Conservation (phyloP, 148 eudicot genomes). For the Rheum nobile region DNA sequence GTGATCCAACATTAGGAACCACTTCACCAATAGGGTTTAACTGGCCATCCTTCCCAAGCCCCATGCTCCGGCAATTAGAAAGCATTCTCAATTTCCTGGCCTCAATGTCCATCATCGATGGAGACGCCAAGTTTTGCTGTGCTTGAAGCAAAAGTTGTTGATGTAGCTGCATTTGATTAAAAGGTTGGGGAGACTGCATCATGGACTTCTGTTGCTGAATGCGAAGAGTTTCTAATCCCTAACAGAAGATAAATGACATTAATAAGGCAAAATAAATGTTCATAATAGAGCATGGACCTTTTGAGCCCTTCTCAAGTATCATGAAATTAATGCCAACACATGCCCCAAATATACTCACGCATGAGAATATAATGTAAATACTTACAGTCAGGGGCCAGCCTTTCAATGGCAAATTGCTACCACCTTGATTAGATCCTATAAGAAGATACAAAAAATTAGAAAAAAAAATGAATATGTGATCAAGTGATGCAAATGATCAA, state of each 20-base stretch:
- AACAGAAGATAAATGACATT: neutral
- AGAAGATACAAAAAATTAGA: constrained; percentile 8
- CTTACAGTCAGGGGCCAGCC: constrained; percentile 82
- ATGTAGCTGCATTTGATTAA: constrained; percentile 45
- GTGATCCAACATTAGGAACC: constrained; percentile 51
- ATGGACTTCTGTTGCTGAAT: constrained; percentile 48
- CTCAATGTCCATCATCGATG: constrained; percentile 46
- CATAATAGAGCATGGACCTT: neutral
- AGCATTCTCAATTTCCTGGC: constrained; percentile 50
- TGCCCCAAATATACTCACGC: neutral
- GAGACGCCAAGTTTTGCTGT: constrained; percentile 53
- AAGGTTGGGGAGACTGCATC: constrained; percentile 48
- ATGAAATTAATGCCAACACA: neutral
- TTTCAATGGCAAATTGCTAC: constrained; percentile 58
- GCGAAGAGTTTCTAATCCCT: constrained; percentile 50
- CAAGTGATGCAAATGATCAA: neutral
- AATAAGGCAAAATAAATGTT: neutral
- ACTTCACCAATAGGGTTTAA: constrained; percentile 44
- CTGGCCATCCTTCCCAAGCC: constrained; percentile 58
- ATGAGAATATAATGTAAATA: neutral
- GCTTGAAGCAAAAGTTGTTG: constrained; percentile 53
- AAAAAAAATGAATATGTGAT: neutral
- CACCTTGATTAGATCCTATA: constrained; percentile 63
- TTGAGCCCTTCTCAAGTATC: neutral
- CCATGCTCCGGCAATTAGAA: constrained; percentile 34